Base-by-base conservation (phyloP, 805 yeast genomes). In the Candida chauliodis region DNA sequence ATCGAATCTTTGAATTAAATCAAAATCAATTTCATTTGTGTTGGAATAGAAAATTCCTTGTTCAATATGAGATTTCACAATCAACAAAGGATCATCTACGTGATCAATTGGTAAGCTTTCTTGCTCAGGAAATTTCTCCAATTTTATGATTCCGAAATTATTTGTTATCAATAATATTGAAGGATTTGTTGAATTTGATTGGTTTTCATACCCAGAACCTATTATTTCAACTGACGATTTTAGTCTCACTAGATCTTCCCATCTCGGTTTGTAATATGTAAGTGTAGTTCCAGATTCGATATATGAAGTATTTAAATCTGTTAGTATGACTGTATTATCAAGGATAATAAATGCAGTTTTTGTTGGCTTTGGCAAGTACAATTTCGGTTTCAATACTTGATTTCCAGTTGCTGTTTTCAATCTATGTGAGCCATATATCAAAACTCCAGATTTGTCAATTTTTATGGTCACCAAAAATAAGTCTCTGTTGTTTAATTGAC, bases 171-270 rank as follows among this genome's bases (percentile, higher is more conserved):
- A 33, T 4, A 54, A 61, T 5, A 81, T 55, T 1, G 83, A 69
- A 1, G 81, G 67, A 36, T 73, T 66, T 2, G 54, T 40, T 7
- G 45, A 45, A 10, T 42, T 37, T 10, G 59, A 42, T 32, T 55
- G 43, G 43, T 66, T 56, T 51, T 79, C 84, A 43, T 63, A 64
- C 1, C 86, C 87, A 40, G 66, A 58, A 0, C 90, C 89, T 24
- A 82, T 60, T 14, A 87, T 63, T 0, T 66, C 55, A 4, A 80
- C 69, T 13, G 71, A 67, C 1, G 68, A 43, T 43, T 76, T 78
- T 46, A 90, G 73, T 5, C 71, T 61, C 9, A 90, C 67, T 9
- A 77, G 65, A 55, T 91, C 97, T 57, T 89, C 95, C 96, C 96
- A 90, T 49, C 81, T 73, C 3, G 76, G 70, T 34, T 53, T 56